Evolutionary conservation across 1,284 basidiomycete genomes (phyloP), one percentile per base, ranked within the genome.

Genomic region (Ceratobasidium theobromae): DNA sequence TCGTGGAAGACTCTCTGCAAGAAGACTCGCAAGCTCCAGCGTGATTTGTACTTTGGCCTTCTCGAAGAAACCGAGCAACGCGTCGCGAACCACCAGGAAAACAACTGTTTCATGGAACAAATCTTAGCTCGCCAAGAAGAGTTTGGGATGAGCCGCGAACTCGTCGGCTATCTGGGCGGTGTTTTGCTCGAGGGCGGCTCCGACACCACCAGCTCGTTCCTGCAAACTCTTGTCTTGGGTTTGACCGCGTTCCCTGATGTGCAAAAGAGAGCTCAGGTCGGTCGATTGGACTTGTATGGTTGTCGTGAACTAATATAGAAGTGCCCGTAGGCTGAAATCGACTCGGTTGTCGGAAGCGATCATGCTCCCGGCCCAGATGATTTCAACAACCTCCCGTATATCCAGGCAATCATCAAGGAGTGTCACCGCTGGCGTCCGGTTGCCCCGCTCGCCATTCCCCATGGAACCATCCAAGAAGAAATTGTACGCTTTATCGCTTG

Each of bases 381-480:
- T 68, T 69, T 73, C 16, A 69, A 68, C 0, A 52, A 67, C 14
- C 68, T 80, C 25, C 76, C 78, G 0, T 80, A 80, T 67, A 64
- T 79, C 21, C 71, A 72, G 33, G 77, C 77, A 3, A 55, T 78
- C 4, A 69, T 77, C 9, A 72, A 74, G 46, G 77, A 82, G 70
- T 77, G 46, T n/a, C 70, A 68, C 14, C 67, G 71, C 27, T 71
- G 69, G 69, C 41, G 71, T 21, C 69, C 70, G 12, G 53, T 65
- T 21, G 62, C 46, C 16, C 66, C 66, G 2, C 51, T 67, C 28
- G 66, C 57, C 9, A 64, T 67, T 38, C 66, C 66, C 4, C 66
- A 67, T 28, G 60, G 57, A 5, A 53, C 66, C 14, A 54, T 57
- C 43, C 45, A 52, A 16, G 65, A 66, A 38, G 65, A 55, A 25